These are phyloP conservation scores for Rutstroemia sp. DNA, from an alignment of 2,329 filamentous ascomycete species.

Conservation along the genomic window DNA sequence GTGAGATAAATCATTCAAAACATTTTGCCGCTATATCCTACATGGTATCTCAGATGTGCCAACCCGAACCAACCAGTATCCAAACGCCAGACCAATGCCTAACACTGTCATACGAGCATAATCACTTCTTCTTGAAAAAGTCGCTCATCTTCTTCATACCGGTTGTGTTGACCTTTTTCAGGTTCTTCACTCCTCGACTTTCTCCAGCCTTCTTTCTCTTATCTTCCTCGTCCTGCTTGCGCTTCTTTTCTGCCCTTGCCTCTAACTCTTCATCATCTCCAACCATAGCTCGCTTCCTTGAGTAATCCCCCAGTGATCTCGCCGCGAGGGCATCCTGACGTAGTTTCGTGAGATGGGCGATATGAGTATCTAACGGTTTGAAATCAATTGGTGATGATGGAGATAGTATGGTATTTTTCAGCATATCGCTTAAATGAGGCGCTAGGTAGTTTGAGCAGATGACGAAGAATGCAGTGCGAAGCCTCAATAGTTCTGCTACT, in stretches of 20 bases:
- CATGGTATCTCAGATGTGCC: constrained; percentile 8
- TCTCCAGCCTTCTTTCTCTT: constrained; percentile 69
- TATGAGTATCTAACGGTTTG: constrained; percentile 59
- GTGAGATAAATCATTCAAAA: constrained; percentile 30
- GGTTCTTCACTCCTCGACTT: constrained; percentile 67
- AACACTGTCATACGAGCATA: constrained; percentile 3
- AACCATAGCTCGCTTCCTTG: constrained; percentile 58
- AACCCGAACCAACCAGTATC: constrained; percentile 5
- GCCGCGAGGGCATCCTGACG: constrained; percentile 65
- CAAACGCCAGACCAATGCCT: background rate
- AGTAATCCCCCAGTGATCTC: constrained; percentile 61
- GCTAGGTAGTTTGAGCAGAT: constrained; percentile 42
- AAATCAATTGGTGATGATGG: constrained; percentile 51
- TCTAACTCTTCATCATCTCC: constrained; percentile 56
- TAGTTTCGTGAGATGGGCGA: constrained; percentile 57
- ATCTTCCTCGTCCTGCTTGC: constrained; percentile 83
- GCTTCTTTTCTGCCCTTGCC: constrained; percentile 67
- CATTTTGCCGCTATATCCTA: constrained; percentile 11
- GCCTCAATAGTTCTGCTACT: constrained; percentile 36
- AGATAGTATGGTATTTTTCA: constrained; percentile 33
- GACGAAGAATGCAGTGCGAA: constrained; percentile 42
- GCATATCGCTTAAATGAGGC: constrained; percentile 29
- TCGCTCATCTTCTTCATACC: constrained; percentile 97
- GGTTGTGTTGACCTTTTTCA: constrained; percentile 83
- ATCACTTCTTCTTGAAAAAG: constrained; percentile 70